Percentiles rank a stretch among this genome's conserved stretches.
These are phyloP conservation scores for Phallus indusiatus DNA, from an alignment of 768 basidiomycete species.

Conservation along the genomic window DNA sequence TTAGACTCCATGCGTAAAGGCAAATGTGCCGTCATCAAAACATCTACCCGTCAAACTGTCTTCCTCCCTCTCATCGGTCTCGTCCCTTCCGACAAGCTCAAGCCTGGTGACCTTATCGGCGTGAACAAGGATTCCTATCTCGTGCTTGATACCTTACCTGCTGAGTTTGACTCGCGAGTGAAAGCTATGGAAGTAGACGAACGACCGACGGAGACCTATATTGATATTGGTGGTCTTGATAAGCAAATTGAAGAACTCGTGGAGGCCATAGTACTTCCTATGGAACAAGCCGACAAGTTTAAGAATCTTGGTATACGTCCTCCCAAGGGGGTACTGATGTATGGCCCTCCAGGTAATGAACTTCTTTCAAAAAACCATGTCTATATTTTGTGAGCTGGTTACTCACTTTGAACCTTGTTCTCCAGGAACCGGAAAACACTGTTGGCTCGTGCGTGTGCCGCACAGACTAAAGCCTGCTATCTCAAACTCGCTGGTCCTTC, in stretches of 20 bases:
- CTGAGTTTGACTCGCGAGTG: slow-evolving; percentile 95
- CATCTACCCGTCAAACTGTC: slow-evolving; percentile 95
- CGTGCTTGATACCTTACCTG: slow-evolving; percentile 88
- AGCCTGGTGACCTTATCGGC: slow-evolving; percentile 90
- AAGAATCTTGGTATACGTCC: slow-evolving; percentile 97
- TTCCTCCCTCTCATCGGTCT: slow-evolving; percentile 98
- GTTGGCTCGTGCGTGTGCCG: slow-evolving; percentile 94
- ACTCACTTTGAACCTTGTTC: no score
- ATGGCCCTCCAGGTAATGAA: slow-evolving; percentile 82
- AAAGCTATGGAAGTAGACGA: slow-evolving; percentile 99
- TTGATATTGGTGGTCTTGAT: slow-evolving; percentile 95
- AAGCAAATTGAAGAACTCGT: slow-evolving; percentile 99
- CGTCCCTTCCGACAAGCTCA: slow-evolving; percentile 84
- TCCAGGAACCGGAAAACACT: slow-evolving; percentile 95
- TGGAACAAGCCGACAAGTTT: slow-evolving; percentile 98
- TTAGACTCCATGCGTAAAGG: slow-evolving; percentile 93
- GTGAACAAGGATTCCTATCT: slow-evolving; percentile 99
- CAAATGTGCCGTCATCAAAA: slow-evolving; percentile 98
- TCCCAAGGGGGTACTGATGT: slow-evolving; percentile 98
- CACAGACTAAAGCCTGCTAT: slow-evolving; percentile 96
- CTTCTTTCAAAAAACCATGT: no score
- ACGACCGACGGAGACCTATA: slow-evolving; percentile 93
- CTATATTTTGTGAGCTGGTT: no score
- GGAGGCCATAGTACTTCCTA: slow-evolving; percentile 95
- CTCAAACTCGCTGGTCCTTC: slow-evolving; percentile 96